Conservation (phyloP, 768 basidiomycete genomes). For the Tricholoma terreum region DNA sequence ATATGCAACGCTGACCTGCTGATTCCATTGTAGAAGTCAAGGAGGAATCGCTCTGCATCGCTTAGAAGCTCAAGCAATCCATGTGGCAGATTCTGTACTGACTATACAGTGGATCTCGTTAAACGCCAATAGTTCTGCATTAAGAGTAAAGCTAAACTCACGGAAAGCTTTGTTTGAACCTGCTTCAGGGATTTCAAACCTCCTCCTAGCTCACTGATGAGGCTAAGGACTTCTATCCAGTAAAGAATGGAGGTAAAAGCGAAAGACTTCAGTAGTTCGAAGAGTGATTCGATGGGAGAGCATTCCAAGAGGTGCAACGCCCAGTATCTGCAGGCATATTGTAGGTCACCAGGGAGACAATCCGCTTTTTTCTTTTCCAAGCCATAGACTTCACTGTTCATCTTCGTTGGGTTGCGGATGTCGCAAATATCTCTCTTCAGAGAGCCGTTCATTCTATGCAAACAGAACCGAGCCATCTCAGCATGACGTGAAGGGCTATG, state of each 20-base stretch:
- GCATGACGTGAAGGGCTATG: constrained; percentile 5
- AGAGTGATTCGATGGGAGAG: background rate
- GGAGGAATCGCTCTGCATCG: background rate
- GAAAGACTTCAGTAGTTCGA: background rate
- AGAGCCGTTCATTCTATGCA: constrained; percentile 5
- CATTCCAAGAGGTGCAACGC: constrained; percentile 5
- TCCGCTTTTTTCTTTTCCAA: background rate
- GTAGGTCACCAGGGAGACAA: constrained; percentile 1
- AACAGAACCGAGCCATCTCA: constrained; percentile 1
- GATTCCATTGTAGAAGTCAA: background rate
- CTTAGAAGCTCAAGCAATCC: background rate
- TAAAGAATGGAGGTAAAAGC: background rate
- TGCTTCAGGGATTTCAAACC: background rate
- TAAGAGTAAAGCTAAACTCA: background rate
- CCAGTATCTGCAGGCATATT: constrained; percentile 16
- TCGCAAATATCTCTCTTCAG: constrained; percentile 7
- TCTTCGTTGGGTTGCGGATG: background rate
- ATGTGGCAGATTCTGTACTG: background rate
- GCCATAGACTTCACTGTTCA: background rate
- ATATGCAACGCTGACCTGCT: background rate
- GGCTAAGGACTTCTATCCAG: background rate
- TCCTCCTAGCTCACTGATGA: background rate
- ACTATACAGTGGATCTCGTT: too few species aligned
- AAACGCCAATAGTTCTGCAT: too few species aligned
- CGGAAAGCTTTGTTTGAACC: background rate